Evolutionary conservation across 805 yeast species (phyloP).

Genomic region (Zygoascus flipseniorum): DNA sequence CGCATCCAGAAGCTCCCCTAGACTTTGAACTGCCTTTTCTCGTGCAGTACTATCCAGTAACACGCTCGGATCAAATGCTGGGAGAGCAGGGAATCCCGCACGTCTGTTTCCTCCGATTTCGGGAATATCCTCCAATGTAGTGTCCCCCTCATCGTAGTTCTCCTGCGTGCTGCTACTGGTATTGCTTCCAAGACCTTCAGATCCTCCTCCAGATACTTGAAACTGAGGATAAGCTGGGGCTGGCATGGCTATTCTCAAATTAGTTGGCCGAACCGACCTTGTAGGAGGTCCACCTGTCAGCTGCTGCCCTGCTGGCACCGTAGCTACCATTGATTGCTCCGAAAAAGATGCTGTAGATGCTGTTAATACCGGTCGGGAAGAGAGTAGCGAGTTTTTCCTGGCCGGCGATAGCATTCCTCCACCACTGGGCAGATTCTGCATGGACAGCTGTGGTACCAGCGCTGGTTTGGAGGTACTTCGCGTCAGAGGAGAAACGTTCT

Average conservation of each 20-base stretch:
- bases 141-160: slow-evolving; percentile 2
- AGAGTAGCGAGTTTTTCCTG: neutral
- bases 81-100: slow-evolving; percentile 19
- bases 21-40: slow-evolving; percentile 25
- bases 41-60: slow-evolving; percentile 32
- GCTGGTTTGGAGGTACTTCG: neutral
- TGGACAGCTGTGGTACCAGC: neutral
- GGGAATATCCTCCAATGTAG: slow-evolving; percentile 9
- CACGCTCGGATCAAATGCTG: slow-evolving; percentile 28
- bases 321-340: neutral
- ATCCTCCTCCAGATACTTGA: neutral
- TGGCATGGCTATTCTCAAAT: slow-evolving; percentile 13
- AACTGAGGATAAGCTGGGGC: neutral
- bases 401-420: neutral
- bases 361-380: neutral
- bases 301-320: neutral
- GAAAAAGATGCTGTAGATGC: neutral
- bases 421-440: neutral
- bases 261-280: neutral
- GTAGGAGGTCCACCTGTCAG: neutral
- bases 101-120: neutral
- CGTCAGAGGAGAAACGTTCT: neutral
- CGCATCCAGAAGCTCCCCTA: slow-evolving; percentile 25
- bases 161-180: neutral
- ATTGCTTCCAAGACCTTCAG: neutral